Conservation (phyloP, 1,284 basidiomycete genomes). For the Malassezia brasiliensis region DNA sequence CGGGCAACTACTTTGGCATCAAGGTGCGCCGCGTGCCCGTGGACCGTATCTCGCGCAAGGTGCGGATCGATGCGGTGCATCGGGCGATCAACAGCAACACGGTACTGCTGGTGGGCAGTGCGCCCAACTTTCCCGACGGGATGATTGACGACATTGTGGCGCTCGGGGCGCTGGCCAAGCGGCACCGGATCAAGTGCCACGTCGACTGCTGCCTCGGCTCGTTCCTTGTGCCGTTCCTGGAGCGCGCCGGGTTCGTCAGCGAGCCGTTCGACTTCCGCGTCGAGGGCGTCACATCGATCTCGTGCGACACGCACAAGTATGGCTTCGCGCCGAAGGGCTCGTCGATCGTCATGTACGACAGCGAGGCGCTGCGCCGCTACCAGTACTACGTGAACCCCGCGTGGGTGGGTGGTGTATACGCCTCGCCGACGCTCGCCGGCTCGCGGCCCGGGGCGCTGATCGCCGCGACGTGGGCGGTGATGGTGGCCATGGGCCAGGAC, state of each 20-base stretch:
- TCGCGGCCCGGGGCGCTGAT: constrained; percentile 77
- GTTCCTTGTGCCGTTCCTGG: constrained; percentile 49
- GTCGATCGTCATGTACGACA: constrained; percentile 39
- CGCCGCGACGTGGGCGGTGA: constrained; percentile 89
- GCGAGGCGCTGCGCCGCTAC: constrained; percentile 30
- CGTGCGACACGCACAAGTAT: constrained; percentile 48
- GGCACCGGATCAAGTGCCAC: constrained; percentile 73
- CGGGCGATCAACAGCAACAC: constrained; percentile 51
- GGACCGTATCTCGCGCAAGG: constrained; percentile 69
- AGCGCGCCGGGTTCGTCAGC: constrained; percentile 33
- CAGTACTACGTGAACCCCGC: constrained; percentile 47
- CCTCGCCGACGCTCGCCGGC: constrained; percentile 32
- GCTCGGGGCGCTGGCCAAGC: constrained; percentile 66
- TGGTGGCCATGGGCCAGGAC: constrained; percentile 81
- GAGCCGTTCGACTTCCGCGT: constrained; percentile 46
- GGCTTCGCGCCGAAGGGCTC: constrained; percentile 46
- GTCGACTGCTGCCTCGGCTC: constrained; percentile 53
- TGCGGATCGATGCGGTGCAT: constrained; percentile 64
- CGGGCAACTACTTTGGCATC: constrained; percentile 77
- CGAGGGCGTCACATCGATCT: constrained; percentile 43
- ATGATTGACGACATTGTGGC: constrained; percentile 68
- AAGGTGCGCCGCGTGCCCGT: constrained; percentile 83
- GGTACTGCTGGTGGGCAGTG: constrained; percentile 72
- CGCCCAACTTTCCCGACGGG: constrained; percentile 59
- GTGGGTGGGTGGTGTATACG: constrained; percentile 48